Evolutionary conservation across 2,329 filamentous ascomycete genomes (phyloP).

Genomic region (Verticillium nonalfalfae): DNA sequence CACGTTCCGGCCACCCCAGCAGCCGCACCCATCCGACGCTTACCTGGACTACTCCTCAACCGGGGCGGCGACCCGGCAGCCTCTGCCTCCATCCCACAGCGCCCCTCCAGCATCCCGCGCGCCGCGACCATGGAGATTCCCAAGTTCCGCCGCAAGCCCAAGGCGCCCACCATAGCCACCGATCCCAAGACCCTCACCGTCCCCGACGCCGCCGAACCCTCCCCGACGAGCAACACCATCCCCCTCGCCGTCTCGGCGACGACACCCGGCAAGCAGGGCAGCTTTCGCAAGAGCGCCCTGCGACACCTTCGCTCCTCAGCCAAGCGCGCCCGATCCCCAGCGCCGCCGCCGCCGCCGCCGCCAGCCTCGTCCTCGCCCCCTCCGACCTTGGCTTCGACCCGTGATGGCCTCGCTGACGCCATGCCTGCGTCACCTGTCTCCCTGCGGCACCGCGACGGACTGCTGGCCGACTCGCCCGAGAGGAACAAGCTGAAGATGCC

Average conservation of each 20-base stretch:
- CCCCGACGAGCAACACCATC: slow-evolving; percentile 17
- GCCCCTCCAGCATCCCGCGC: not conserved
- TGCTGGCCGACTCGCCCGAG: not conserved
- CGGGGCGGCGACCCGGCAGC: not conserved
- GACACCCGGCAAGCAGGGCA: slow-evolving; percentile 13
- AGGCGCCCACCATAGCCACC: slow-evolving; percentile 35
- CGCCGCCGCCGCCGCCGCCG: slow-evolving; percentile 20
- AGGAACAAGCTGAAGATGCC: slow-evolving; percentile 22
- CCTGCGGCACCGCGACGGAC: slow-evolving; percentile 6
- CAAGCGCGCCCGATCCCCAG: slow-evolving; percentile 40
- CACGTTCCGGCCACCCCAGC: not conserved
- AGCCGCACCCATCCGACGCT: not conserved
- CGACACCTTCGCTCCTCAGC: slow-evolving; percentile 36
- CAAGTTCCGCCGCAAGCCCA: slow-evolving; percentile 35
- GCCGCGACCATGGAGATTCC: not conserved
- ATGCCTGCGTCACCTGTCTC: slow-evolving; percentile 9
- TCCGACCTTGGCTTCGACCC: slow-evolving; percentile 6
- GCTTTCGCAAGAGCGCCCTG: slow-evolving; percentile 31
- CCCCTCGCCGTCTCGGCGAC: slow-evolving; percentile 9
- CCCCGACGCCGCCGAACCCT: slow-evolving; percentile 16
- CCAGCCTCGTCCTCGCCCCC: slow-evolving; percentile 10
- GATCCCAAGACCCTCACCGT: slow-evolving; percentile 19
- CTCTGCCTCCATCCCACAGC: not conserved
- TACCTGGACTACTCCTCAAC: not conserved
- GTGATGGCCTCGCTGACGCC: not conserved